phyloP scores from a whole-genome alignment of 176 grass and related monocot genomes.

The Oryza glaberrima region DNA sequence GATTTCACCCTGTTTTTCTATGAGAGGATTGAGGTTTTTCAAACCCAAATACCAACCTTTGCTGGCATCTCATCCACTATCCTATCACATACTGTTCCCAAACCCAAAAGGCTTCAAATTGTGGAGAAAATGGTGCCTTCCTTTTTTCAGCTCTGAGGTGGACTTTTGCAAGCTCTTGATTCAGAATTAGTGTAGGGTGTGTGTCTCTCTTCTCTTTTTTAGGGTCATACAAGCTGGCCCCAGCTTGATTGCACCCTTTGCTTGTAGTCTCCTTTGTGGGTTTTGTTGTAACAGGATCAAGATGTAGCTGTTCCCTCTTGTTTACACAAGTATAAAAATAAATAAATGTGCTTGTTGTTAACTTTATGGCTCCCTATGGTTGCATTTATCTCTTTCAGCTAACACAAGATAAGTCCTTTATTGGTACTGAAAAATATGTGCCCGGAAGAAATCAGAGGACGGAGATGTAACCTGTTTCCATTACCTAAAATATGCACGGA shows the following conservation, averaged over 20 bases:
- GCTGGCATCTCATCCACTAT: conserved; percentile 41
- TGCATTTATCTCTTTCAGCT: conserved; percentile 41
- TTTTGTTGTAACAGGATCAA: conserved; percentile 55
- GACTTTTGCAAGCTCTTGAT: conserved; percentile 54
- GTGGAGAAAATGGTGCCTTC: conserved; percentile 58
- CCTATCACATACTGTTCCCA: conserved; percentile 41
- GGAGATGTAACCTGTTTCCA: background rate
- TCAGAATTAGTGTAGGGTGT: conserved; percentile 44
- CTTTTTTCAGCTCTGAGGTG: conserved; percentile 50
- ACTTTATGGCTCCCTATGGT: conserved; percentile 20
- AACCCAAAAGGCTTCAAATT: conserved; percentile 50
- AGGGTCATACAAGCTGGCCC: conserved; percentile 37
- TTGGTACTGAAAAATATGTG: conserved; percentile 20
- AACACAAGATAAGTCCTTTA: conserved; percentile 28
- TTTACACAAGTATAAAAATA: conserved; percentile 60
- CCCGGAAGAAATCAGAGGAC: background rate
- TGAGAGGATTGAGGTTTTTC: conserved; percentile 43
- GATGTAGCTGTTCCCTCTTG: conserved; percentile 50
- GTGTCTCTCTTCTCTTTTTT: conserved; percentile 38
- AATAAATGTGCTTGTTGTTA: conserved; percentile 55
- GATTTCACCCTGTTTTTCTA: conserved; percentile 46
- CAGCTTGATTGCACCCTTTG: conserved; percentile 44
- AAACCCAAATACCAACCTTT: conserved; percentile 49
- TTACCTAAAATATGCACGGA: background rate
- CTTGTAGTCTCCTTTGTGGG: conserved; percentile 54